Base-by-base conservation (phyloP, 2,329 filamentous ascomycete species). In the Fusarium musae region DNA sequence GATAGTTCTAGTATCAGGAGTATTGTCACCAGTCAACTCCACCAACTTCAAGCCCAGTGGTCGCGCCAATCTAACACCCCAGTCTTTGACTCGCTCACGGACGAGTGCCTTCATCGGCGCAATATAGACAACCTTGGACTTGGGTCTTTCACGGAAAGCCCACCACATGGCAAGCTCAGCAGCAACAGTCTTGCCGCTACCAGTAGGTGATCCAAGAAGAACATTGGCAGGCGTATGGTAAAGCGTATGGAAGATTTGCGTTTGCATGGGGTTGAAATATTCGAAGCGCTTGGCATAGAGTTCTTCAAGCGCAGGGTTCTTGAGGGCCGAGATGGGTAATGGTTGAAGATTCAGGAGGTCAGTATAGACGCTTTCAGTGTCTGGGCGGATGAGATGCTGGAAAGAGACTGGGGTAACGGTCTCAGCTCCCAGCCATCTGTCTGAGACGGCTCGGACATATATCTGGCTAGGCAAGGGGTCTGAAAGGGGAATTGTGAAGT, bases 241-340 rank as follows among this genome's bases (percentile, higher is more conserved):
- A 39, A 99, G 88, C 19, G 94, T 96, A 79, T 99, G 96, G 83
- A 99, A 99, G 58, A 99, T 94, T 79, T 99, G 96, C 1, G 96
- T 98, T 82, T 99, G 96, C 97, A 99, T 98, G 0, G 96, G 96
- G 79, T 99, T 99, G 87, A 99, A 99, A 83, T 92, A 99, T 73
- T 96, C 92, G 82, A 99, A 99, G 37, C 95, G 90, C 80, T 96
- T 87, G 1, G 88, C 91, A 78, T 99, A 99, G 3, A 99, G 89
- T 69, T 96, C 94, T 80, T 99, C 96, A 0, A 99, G 83, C 0
- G 91, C 86, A 0, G 94, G 91, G 72, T 98, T 97, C 79, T 97
- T 95, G 46, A 99, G 85, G 2, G 96, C 96, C 26, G 91, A 89
- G 68, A 99, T 91, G 0, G 96, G 93, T 7, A 99, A 85, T 4